phyloP scores from a whole-genome alignment of 176 grass and related monocot genomes.

The sorghum (Sorghum bicolor) region DNA sequence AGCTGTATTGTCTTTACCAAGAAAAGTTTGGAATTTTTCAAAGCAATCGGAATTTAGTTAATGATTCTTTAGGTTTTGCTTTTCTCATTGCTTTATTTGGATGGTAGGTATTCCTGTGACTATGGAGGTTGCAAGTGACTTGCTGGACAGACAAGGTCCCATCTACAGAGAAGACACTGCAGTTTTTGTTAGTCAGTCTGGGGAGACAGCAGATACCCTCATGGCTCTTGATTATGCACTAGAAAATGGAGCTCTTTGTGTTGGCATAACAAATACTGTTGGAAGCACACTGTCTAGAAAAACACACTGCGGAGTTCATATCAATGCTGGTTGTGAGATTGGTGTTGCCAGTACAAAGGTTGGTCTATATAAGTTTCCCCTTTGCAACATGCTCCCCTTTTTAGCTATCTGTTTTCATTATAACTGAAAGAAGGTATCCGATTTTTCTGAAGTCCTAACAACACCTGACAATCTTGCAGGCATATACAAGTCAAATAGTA shows the following conservation, averaged over 20 bases:
- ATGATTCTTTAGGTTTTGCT: not conserved
- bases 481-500: conserved; percentile 96
- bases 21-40: not conserved
- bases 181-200: conserved; percentile 96
- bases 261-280: conserved; percentile 92
- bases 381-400: not conserved
- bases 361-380: conserved; percentile 4
- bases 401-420: not conserved
- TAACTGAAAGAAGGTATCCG: not conserved
- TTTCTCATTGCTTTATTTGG: conserved; percentile 8
- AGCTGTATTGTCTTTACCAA: not conserved
- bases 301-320: conserved; percentile 94
- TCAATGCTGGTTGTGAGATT: conserved; percentile 96
- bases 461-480: conserved; percentile 38
- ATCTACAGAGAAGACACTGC: conserved; percentile 84
- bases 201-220: conserved; percentile 95
- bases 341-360: conserved; percentile 96
- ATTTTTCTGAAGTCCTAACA: not conserved
- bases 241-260: conserved; percentile 77
- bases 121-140: conserved; percentile 87
- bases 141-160: conserved; percentile 79
- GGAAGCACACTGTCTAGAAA: conserved; percentile 85
- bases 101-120: conserved; percentile 76
- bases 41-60: not conserved
- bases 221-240: conserved; percentile 89